A percentile compares a stretch with the other conserved stretches of the same genome.
Evolutionary conservation across 768 basidiomycete genomes (phyloP).

Genomic region (Kwoniella sp.): DNA sequence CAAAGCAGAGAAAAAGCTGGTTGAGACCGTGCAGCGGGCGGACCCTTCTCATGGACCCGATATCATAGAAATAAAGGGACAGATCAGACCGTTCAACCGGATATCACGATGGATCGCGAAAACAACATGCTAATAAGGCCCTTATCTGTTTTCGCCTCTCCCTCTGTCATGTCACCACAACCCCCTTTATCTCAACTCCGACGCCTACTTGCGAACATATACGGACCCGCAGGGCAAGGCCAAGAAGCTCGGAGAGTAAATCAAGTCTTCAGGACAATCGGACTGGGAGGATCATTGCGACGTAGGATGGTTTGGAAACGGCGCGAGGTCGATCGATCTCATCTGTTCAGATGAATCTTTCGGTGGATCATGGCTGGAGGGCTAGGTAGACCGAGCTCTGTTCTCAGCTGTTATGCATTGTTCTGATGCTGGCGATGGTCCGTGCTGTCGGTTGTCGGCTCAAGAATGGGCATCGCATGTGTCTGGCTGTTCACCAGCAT

Average conservation of each 20-base stretch:
- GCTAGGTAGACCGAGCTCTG: neutral
- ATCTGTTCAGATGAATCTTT: neutral
- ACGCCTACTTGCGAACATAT: too few relatives aligned
- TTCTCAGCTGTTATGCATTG: neutral
- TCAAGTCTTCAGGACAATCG: neutral
- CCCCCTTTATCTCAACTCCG: neutral
- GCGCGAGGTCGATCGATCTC: neutral
- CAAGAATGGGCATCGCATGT: neutral
- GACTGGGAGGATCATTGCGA: neutral
- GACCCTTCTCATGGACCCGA: too few relatives aligned
- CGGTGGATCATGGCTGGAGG: neutral
- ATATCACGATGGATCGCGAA: too few relatives aligned
- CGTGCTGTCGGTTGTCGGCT: too few relatives aligned
- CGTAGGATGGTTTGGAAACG: neutral
- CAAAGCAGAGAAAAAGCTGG: too few relatives aligned
- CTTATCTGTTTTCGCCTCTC: neutral
- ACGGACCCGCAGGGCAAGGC: conserved; percentile 29
- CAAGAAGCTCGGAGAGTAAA: conserved; percentile 41
- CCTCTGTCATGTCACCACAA: neutral
- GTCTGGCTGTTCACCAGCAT: neutral
- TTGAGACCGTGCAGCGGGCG: too few relatives aligned
- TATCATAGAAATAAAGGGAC: too few relatives aligned
- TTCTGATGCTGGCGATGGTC: neutral
- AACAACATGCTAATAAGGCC: neutral
- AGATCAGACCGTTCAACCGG: too few relatives aligned